Conservation (phyloP, 106 monocot species). For the Xerophyta viscosa region DNA sequence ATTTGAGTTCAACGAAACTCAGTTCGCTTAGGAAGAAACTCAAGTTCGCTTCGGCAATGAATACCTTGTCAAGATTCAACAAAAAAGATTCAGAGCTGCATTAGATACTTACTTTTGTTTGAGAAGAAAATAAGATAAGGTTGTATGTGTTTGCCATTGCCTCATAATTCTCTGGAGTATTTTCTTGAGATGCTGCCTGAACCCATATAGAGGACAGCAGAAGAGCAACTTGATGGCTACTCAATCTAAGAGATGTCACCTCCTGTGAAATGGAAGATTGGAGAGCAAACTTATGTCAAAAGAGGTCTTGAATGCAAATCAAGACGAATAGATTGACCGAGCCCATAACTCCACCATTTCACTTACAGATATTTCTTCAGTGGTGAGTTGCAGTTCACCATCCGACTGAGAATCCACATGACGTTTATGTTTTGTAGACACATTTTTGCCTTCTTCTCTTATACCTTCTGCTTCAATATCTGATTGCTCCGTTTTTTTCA, state of each 20-base stretch:
- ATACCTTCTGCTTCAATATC: constrained; percentile 11
- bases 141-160: constrained; percentile 77
- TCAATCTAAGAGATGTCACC: constrained; percentile 47
- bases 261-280: constrained; percentile 30
- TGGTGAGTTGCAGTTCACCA: constrained; percentile 1
- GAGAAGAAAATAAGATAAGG: constrained; percentile 54
- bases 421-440: constrained; percentile 2
- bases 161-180: constrained; percentile 70
- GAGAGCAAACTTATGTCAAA: background rate
- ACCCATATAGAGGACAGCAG: constrained; percentile 89
- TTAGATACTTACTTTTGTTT: constrained; percentile 45
- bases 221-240: constrained; percentile 69
- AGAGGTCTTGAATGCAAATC: too few relatives aligned
- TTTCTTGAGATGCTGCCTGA: constrained; percentile 62
- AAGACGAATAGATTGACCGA: too few relatives aligned
- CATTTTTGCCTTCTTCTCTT: constrained; percentile 6
- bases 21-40: too few relatives aligned
- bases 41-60: too few relatives aligned
- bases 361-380: constrained; percentile 13
- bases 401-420: constrained; percentile 6
- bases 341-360: constrained; percentile 24
- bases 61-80: too few relatives aligned
- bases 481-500: constrained; percentile 5
- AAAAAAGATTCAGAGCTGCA: too few relatives aligned
- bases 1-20: too few relatives aligned